These are phyloP conservation scores for Quercus suber DNA, from an alignment of 306 rosid genomes.

Conservation along the genomic window DNA sequence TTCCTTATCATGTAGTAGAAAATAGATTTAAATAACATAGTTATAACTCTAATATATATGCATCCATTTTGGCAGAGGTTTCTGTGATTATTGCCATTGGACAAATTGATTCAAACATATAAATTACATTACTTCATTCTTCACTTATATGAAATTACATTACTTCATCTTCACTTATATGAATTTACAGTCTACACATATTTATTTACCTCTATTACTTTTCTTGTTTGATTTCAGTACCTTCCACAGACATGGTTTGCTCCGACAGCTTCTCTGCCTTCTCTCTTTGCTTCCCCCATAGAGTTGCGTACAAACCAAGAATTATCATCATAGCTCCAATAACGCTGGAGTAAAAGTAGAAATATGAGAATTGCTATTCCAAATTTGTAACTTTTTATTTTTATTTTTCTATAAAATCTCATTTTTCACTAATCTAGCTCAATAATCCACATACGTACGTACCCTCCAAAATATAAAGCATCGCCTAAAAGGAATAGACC, in stretches of 20 bases:
- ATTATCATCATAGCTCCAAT: neutral
- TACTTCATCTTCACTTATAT: too few species aligned
- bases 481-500: conserved; percentile 20
- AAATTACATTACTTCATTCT: too few species aligned
- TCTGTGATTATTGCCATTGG: too few species aligned
- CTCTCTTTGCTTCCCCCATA: neutral
- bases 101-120: too few species aligned
- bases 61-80: too few species aligned
- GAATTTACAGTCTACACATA: too few species aligned
- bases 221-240: neutral
- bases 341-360: neutral
- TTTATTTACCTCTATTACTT: neutral
- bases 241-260: neutral
- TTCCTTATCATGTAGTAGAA: too few species aligned
- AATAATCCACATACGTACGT: neutral
- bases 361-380: neutral
- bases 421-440: neutral
- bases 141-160: too few species aligned
- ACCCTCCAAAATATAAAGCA: conserved; percentile 24
- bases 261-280: neutral
- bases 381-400: too few species aligned
- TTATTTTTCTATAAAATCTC: neutral
- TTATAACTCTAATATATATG: too few species aligned
- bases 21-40: neutral
- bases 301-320: neutral